phyloP scores from a whole-genome alignment of 306 rosid genomes.

The Quercus engelmannii region DNA sequence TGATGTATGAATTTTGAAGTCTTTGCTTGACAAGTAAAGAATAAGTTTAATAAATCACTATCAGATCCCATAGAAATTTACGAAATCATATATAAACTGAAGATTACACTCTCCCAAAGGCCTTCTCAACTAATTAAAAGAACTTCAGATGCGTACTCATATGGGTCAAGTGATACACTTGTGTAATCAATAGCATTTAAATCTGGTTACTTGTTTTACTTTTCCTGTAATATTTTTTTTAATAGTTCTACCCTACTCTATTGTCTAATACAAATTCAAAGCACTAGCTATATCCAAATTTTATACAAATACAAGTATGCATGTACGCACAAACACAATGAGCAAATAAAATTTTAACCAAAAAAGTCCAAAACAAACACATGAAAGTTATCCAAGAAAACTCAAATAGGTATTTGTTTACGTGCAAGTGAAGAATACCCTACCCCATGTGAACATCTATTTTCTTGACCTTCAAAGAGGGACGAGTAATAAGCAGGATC shows the following conservation, averaged over 20 bases:
- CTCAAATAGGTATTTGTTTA: constrained; percentile 2
- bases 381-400: constrained; percentile 15
- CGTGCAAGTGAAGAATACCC: constrained; percentile 16
- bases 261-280: not conserved
- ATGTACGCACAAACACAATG: not conserved
- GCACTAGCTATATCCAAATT: not conserved
- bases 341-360: not conserved
- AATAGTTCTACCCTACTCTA: too few species aligned
- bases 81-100: not conserved
- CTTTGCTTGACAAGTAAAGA: not conserved
- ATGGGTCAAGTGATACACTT: too few species aligned
- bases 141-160: not conserved
- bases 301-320: not conserved
- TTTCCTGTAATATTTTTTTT: too few species aligned
- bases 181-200: too few species aligned
- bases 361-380: constrained; percentile 5
- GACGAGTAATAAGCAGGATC: constrained; percentile 78
- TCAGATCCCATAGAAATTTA: not conserved
- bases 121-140: not conserved
- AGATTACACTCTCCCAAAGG: not conserved
- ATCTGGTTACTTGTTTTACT: too few species aligned
- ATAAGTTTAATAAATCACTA: not conserved
- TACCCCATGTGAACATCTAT: constrained; percentile 53
- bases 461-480: constrained; percentile 71
- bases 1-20: not conserved